Base-by-base conservation (phyloP, 306 rosid genomes). In the Fragaria nilgerrensis region DNA sequence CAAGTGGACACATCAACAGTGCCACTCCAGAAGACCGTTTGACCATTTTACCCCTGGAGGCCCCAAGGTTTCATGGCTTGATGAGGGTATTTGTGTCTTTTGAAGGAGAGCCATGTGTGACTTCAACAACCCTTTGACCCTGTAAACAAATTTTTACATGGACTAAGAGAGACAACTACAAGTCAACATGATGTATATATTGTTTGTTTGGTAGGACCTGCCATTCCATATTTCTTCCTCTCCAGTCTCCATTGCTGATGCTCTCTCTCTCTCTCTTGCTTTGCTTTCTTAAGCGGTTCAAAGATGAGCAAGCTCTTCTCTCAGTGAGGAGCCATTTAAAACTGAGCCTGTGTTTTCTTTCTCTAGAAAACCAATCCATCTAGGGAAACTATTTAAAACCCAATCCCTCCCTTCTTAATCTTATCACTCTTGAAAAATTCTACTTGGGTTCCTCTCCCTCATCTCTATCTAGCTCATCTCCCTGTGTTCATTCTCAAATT, bases 161-260 rank as follows among this genome's bases (percentile, higher is more conserved):
- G 49, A 16, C 69, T 62, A 19, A 32, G 70, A 27, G 74, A 6
- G 75, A 74, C 82, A 86, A 80, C 89, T 58, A 52, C 80, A 80
- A 81, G 89, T 86, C 89, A 83, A 86, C 78, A 13, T 3, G 66
- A 56, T 50, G 58, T 13, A 2, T 32, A 20, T 34, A 68, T 75
- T 69, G 87, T 78, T 70, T 68, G 87, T 86, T 86, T 45, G 89
- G 89, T 86, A 73, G 82, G 84, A 84, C 78, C 84, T 81, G 80
- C 84, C 84, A 82, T 76, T 75, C 78, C 71, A 19, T 75, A 25
- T 75, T 19, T 59, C 78, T 34, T 36, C 23, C 6, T n/a, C 69
- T 34, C n/a, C n/a, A n/a, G n/a, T n/a, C n/a, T n/a, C n/a, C n/a
- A n/a, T n/a, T n/a, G n/a, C n/a, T n/a, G n/a, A n/a, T n/a, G n/a